Conservation (phyloP, 805 yeast species). For the Candida suzukii region DNA sequence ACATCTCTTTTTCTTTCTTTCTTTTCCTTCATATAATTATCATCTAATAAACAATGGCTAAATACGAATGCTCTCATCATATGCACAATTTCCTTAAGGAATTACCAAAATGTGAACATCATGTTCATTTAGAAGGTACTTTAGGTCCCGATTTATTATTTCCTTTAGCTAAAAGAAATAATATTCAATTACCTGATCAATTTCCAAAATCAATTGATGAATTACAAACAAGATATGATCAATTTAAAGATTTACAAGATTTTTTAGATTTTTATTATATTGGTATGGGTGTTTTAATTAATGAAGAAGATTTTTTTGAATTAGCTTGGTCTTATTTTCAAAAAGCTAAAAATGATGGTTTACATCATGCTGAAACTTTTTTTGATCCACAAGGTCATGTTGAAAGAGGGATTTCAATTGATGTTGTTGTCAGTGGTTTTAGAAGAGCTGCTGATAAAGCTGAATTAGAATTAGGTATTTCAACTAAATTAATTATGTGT, state of each 20-base stretch:
- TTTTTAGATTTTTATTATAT: conserved; percentile 73
- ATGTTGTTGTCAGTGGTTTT: conserved; percentile 58
- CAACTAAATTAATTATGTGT: conserved; percentile 76
- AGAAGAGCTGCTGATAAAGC: conserved; percentile 63
- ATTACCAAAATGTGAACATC: conserved; percentile 84
- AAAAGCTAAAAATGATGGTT: conserved; percentile 51
- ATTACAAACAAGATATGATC: conserved; percentile 49
- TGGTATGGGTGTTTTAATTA: conserved; percentile 69
- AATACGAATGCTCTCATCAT: conserved; percentile 26
- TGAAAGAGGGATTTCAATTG: conserved; percentile 55
- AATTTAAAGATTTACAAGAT: conserved; percentile 66
- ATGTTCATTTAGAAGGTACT: conserved; percentile 79
- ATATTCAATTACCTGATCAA: conserved; percentile 48
- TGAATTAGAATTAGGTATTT: conserved; percentile 47
- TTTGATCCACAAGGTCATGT: conserved; percentile 85
- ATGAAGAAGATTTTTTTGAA: conserved; percentile 68
- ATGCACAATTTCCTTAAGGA: conserved; percentile 52
- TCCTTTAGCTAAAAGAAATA: conserved; percentile 60
- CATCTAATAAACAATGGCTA: conserved; percentile 3
- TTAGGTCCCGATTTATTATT: conserved; percentile 69
- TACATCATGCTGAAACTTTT: conserved; percentile 67
- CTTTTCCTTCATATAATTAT: background rate
- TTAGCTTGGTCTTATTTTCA: conserved; percentile 69
- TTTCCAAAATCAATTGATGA: conserved; percentile 58
- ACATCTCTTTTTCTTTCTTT: background rate